Evolutionary conservation across 371 early-diverging fungal species (phyloP), one percentile per base, ranked within the genome.

Genomic region (Saksenaea oblongispora): DNA sequence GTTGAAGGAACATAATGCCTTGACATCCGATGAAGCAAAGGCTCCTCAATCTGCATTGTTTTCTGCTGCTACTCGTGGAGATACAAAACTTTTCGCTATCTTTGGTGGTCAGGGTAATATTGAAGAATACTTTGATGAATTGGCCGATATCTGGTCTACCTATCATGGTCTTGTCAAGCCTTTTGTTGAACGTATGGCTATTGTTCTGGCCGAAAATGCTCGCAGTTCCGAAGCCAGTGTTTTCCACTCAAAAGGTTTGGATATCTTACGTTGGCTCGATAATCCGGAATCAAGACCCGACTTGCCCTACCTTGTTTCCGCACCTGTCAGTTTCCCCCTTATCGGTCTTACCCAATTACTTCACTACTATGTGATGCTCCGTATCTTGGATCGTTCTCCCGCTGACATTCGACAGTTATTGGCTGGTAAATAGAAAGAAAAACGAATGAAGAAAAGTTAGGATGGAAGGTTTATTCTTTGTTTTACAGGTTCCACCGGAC

Each of bases 21-120:
- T 87, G 26, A 67, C 73, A 14, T 37, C 72, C 28, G 73, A 78
- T 57, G 79, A 84, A 62, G 73, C 75, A 37, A 74, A 81, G 28
- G 65, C 81, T 8, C 71, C 85, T 15, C 71, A 83, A 26, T 90
- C 91, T 24, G 87, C 89, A 59, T 68, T 89, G 34, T 84, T 87
- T 58, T 75, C 84, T 44, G 91, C 91, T 60, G 90, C 87, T 55
- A 74, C 73, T 31, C 74, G 87, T 37, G 88, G 88, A 34, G 81
- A 84, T 44, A 90, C 91, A 61, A 83, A 81, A 63, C 68, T 95
- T 44, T 88, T 95, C 67, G 94, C 94, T 47, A 86, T 95, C 69
- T 97, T 97, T 87, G 97, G 97, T 73, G 97, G 97, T 56, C 98
- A 97, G 83, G 98, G 98, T 74, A 95, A 94, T 72, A 90, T 91